Conservation (phyloP, 208 protist genomes). For the Acanthamoeba castellanii region DNA sequence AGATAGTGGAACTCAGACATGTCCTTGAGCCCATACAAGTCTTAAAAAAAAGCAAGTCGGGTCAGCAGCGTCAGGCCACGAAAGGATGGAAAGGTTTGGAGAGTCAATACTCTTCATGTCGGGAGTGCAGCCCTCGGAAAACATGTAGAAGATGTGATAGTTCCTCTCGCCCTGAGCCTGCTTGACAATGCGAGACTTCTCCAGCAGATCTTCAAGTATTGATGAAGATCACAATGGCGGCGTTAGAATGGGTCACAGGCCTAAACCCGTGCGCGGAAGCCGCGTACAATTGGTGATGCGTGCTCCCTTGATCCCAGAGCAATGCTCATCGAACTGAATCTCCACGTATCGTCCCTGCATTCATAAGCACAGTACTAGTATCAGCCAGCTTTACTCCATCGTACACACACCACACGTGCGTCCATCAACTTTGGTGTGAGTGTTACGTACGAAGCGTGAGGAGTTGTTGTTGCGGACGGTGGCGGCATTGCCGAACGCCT, state of each 20-base stretch:
- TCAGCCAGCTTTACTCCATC: too few relatives aligned
- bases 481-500: slow-evolving; percentile 87
- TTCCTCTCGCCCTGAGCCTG: slow-evolving; percentile 85
- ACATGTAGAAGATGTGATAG: slow-evolving; percentile 86
- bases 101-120: not conserved
- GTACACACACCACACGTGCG: not conserved
- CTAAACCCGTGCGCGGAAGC: not conserved
- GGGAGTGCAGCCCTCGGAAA: not conserved
- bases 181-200: slow-evolving; percentile 83
- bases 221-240: not conserved
- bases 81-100: not conserved
- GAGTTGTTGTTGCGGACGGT: slow-evolving; percentile 89
- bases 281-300: slow-evolving; percentile 74
- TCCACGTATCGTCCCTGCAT: slow-evolving; percentile 85
- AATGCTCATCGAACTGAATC: slow-evolving; percentile 81
- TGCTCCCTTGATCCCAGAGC: slow-evolving; percentile 77
- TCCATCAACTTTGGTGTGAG: not conserved
- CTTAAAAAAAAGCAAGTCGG: not conserved
- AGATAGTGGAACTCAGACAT: slow-evolving; percentile 90
- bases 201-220: slow-evolving; percentile 77
- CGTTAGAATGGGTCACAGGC: not conserved
- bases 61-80: not conserved
- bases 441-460: slow-evolving; percentile 84
- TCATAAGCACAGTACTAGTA: not conserved
- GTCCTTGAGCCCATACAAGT: slow-evolving; percentile 81